Percentiles rank a stretch among this genome's conserved stretches.
Conservation (phyloP, 495 filamentous ascomycete genomes). For the Jackrogersella multiformis region DNA sequence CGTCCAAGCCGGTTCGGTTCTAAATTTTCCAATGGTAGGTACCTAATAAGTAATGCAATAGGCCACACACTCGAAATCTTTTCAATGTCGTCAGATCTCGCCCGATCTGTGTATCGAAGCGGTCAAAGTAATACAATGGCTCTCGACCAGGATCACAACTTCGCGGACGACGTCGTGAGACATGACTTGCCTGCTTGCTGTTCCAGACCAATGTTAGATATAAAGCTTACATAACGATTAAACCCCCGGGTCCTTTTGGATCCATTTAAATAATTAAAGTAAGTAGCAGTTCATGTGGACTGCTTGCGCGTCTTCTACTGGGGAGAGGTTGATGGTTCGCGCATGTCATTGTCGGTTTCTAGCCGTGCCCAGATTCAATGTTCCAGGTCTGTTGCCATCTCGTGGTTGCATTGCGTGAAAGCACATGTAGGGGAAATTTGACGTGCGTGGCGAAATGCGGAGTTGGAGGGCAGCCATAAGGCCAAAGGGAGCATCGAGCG, state of each 20-base stretch:
- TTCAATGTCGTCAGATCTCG: constrained; percentile 28
- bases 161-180: constrained; percentile 15
- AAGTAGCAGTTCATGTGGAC: constrained; percentile 33
- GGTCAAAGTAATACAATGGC: constrained; percentile 21
- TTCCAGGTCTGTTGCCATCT: constrained; percentile 33
- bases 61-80: background rate
- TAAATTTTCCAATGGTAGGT: background rate
- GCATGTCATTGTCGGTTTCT: constrained; percentile 26
- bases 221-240: constrained; percentile 13
- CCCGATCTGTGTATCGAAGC: constrained; percentile 6
- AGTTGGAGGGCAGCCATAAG: constrained; percentile 36
- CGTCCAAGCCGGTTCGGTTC: background rate
- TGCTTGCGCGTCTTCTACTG: constrained; percentile 36
- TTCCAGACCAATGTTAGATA: constrained; percentile 17
- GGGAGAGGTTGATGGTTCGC: constrained; percentile 23
- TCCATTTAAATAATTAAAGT: constrained; percentile 29
- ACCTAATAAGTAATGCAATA: background rate
- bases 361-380: constrained; percentile 29
- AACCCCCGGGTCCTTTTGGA: constrained; percentile 9
- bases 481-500: constrained; percentile 4
- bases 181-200: constrained; percentile 3
- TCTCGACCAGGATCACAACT: constrained; percentile 2
- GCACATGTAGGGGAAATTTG: constrained; percentile 33
- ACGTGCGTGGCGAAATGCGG: constrained; percentile 39
- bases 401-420: constrained; percentile 35